Conservation (phyloP, 495 filamentous ascomycete genomes). For the Neurospora sp. region DNA sequence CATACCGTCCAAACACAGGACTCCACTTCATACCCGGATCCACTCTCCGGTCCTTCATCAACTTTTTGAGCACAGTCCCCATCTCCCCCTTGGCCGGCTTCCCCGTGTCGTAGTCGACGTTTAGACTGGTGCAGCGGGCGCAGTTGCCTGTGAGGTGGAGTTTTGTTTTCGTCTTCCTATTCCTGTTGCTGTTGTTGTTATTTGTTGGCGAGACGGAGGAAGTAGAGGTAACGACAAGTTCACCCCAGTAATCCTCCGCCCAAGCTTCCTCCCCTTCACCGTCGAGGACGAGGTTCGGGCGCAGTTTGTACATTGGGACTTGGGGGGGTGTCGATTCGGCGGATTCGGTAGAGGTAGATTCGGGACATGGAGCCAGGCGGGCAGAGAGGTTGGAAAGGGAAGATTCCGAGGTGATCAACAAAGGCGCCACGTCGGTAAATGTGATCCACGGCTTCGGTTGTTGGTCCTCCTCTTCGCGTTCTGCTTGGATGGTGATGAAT, state of each 20-base stretch:
- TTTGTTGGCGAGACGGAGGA: no score
- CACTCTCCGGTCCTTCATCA: conserved; percentile 69
- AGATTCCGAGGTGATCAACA: conserved; percentile 58
- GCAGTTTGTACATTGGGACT: conserved; percentile 56
- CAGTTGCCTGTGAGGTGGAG: conserved; percentile 70
- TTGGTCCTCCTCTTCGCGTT: background rate
- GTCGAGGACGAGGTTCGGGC: conserved; percentile 73
- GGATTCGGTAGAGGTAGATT: background rate
- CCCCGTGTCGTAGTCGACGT: conserved; percentile 75
- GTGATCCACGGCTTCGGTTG: conserved; percentile 37
- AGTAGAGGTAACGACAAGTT: conserved; percentile 34
- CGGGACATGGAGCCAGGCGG: conserved; percentile 30
- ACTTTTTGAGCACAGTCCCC: conserved; percentile 62
- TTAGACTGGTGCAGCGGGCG: conserved; percentile 65
- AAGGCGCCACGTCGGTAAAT: conserved; percentile 75
- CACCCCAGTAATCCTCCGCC: conserved; percentile 85
- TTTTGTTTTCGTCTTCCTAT: conserved; percentile 18
- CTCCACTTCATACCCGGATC: conserved; percentile 63
- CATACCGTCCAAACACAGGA: conserved; percentile 80
- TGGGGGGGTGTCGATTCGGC: background rate
- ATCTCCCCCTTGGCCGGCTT: conserved; percentile 50
- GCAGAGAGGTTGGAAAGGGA: conserved; percentile 57
- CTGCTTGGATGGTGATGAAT: conserved; percentile 1
- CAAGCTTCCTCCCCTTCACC: conserved; percentile 46
- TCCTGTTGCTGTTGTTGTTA: no score